phyloP scores from a whole-genome alignment of 2,329 filamentous ascomycete species.

The Exophiala aquamarina region DNA sequence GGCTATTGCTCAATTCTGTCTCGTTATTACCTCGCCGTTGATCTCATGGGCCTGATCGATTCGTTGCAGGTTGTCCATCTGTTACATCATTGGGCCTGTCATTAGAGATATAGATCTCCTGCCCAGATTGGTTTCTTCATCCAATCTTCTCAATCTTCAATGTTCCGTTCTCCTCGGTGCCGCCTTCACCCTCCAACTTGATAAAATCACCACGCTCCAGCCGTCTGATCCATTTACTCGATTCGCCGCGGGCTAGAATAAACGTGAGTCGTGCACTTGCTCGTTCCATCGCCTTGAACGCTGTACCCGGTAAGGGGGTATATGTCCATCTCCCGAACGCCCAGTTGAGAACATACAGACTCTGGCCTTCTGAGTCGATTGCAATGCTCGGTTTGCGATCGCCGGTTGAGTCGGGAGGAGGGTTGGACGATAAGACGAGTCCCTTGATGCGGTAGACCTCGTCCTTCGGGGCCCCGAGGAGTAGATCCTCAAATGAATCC shows the following conservation, averaged over 20 bases:
- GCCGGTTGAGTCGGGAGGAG: conserved; percentile 49
- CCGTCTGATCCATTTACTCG: conserved; percentile 50
- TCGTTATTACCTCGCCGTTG: too few relatives aligned
- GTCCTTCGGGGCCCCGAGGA: conserved; percentile 82
- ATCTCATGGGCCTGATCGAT: too few relatives aligned
- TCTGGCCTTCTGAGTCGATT: conserved; percentile 35
- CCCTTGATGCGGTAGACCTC: conserved; percentile 95
- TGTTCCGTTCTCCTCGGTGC: conserved; percentile 16
- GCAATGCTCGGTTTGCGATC: conserved; percentile 33
- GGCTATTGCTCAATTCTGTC: too few relatives aligned
- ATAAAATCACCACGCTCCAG: conserved; percentile 42
- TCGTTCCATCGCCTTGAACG: conserved; percentile 31
- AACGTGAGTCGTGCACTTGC: conserved; percentile 44
- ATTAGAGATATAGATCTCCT: too few relatives aligned
- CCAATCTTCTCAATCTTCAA: conserved; percentile 27
- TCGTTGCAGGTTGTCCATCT: too few relatives aligned
- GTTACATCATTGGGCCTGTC: too few relatives aligned
- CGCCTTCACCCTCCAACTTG: conserved; percentile 27
- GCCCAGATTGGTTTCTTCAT: conserved; percentile 8
- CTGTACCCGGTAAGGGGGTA: conserved; percentile 55
- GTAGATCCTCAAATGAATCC: conserved; percentile 56
- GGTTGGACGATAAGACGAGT: conserved; percentile 47
- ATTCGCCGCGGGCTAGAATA: conserved; percentile 48
- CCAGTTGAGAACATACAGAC: conserved; percentile 92
- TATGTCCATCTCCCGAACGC: conserved; percentile 96